These are phyloP conservation scores for Parascedosporium putredinis DNA, from an alignment of 2,329 filamentous ascomycete species.

Conservation along the genomic window DNA sequence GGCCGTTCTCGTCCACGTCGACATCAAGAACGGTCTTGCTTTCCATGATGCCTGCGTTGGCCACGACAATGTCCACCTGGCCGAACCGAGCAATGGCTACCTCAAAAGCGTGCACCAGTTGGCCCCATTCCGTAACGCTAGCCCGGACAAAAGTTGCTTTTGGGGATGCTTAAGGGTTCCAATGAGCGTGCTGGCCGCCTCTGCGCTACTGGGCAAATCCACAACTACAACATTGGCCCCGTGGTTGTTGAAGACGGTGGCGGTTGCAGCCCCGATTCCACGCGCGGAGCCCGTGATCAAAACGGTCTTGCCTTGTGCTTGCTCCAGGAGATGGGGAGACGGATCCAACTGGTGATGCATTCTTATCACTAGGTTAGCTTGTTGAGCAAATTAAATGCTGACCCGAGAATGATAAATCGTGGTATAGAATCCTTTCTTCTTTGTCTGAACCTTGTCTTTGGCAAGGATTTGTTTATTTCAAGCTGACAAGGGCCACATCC, in stretches of 20 bases:
- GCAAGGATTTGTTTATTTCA: too few relatives aligned
- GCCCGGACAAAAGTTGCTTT: conserved; percentile 2
- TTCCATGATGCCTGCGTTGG: conserved; percentile 53
- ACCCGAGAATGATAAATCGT: too few relatives aligned
- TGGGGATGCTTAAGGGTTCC: neutral
- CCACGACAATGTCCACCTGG: conserved; percentile 36
- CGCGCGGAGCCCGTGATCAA: conserved; percentile 9
- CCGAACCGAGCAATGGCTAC: conserved; percentile 42
- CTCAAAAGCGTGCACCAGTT: conserved; percentile 21
- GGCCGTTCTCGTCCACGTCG: conserved; percentile 42
- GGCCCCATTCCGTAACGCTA: conserved; percentile 4
- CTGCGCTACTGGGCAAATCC: neutral
- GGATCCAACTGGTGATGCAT: neutral
- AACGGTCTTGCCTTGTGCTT: conserved; percentile 6
- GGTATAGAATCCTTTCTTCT: too few relatives aligned
- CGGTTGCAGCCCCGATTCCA: conserved; percentile 10
- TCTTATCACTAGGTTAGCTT: neutral
- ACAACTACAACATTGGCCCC: conserved; percentile 8
- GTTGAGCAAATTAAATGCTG: too few relatives aligned
- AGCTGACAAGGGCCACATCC: too few relatives aligned
- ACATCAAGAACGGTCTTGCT: conserved; percentile 45
- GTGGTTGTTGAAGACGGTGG: conserved; percentile 2
- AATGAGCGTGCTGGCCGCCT: neutral
- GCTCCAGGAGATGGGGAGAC: neutral
- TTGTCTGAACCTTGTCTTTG: too few relatives aligned